Conservation (phyloP, 345 rosid species). For the Lenwebbia sp. region DNA sequence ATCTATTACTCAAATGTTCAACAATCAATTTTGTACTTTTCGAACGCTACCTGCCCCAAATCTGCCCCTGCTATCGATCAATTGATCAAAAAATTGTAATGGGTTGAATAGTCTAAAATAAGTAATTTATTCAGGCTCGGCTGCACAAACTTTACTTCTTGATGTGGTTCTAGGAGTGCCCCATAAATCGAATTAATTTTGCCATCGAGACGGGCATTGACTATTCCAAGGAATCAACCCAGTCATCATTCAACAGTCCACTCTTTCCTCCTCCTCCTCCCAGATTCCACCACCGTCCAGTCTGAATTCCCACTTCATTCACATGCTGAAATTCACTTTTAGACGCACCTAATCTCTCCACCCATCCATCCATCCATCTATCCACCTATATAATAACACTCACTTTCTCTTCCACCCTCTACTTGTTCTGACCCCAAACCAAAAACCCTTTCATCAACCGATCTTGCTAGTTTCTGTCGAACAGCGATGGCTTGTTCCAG, state of each 20-base stretch:
- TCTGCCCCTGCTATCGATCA: neutral
- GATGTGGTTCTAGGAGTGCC: neutral
- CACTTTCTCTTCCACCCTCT: neutral
- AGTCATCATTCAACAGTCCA: neutral
- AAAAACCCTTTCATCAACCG: neutral
- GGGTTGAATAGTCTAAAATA: neutral
- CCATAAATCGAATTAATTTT: neutral
- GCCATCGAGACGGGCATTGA: neutral
- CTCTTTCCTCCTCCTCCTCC: neutral
- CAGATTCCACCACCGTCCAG: neutral
- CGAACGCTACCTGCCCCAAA: too few relatives aligned
- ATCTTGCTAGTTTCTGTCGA: neutral
- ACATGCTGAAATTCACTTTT: neutral
- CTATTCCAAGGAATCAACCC: neutral
- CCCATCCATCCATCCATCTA: neutral
- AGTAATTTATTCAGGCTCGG: accelerated
- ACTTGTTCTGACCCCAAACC: neutral
- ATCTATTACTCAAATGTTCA: too few relatives aligned
- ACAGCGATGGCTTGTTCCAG: conserved; percentile 22
- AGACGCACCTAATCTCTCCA: neutral
- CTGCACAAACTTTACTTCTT: neutral
- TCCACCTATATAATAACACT: neutral
- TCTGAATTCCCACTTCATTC: neutral
- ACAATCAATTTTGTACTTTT: too few relatives aligned
- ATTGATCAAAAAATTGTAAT: neutral